Percentiles rank a stretch among this genome's conserved stretches.
phyloP scores from a whole-genome alignment of 2,329 filamentous ascomycete species.

The Chaetomiaceae sp. region DNA sequence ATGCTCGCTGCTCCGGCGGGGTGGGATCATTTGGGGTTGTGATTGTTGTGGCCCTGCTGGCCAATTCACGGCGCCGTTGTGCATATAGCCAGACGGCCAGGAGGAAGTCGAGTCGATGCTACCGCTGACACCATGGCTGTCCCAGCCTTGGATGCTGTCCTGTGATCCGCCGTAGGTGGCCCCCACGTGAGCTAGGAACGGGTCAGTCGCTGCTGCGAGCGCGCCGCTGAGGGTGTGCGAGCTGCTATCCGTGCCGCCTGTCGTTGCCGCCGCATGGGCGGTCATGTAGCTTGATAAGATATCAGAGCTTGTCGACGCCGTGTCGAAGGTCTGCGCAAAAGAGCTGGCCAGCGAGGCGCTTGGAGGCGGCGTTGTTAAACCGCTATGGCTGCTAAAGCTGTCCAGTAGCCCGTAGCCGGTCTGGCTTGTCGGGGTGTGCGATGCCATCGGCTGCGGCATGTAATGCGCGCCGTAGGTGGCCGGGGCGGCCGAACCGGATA shows the following conservation, averaged over 20 bases:
- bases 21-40: neutral
- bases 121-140: neutral
- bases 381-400: slow-evolving; percentile 21
- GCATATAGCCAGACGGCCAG: slow-evolving; percentile 4
- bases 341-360: slow-evolving; percentile 48
- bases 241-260: slow-evolving; percentile 1
- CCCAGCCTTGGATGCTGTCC: slow-evolving; percentile 8
- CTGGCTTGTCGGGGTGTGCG: slow-evolving; percentile 3
- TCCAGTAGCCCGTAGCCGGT: slow-evolving; percentile 15
- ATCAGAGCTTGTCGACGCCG: slow-evolving; percentile 6
- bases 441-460: slow-evolving; percentile 5
- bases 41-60: neutral
- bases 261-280: slow-evolving; percentile 12
- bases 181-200: slow-evolving; percentile 18
- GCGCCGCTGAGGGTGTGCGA: slow-evolving; percentile 3
- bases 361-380: slow-evolving; percentile 53
- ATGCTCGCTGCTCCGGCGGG: slow-evolving; percentile 1
- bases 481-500: slow-evolving; percentile 13
- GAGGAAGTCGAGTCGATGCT: neutral
- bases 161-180: slow-evolving; percentile 9
- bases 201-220: slow-evolving; percentile 21
- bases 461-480: slow-evolving; percentile 20
- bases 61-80: neutral
- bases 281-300: slow-evolving; percentile 21
- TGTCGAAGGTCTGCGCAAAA: slow-evolving; percentile 44